Conservation (phyloP, 768 basidiomycete genomes). For the Amanita fuliginea region DNA sequence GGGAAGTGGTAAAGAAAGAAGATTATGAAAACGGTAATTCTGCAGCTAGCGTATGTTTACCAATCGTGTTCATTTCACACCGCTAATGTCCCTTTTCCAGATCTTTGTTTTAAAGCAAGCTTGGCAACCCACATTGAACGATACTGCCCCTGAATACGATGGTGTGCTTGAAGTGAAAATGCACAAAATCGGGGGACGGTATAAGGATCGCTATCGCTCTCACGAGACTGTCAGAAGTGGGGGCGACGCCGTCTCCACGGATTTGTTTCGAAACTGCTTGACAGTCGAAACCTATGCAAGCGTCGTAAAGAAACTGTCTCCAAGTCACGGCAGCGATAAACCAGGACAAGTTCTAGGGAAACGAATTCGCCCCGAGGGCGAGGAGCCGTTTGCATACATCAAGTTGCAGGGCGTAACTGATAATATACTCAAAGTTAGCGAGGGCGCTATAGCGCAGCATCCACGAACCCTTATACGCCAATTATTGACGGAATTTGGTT, state of each 20-base stretch:
- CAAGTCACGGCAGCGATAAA: neutral
- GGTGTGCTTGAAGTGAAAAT: neutral
- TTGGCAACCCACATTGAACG: neutral
- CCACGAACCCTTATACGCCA: neutral
- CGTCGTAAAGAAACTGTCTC: neutral
- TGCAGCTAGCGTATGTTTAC: neutral
- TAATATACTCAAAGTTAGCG: neutral
- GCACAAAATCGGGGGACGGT: neutral
- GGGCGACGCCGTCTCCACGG: neutral
- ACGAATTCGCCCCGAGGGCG: no score
- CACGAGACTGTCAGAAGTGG: neutral
- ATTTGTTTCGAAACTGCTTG: neutral
- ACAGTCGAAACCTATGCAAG: neutral
- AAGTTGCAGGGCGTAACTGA: neutral
- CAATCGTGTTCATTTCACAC: neutral
- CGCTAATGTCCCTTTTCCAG: neutral
- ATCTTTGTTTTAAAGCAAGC: neutral
- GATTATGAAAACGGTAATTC: neutral
- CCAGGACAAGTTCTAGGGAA: no score
- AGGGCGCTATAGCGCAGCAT: neutral
- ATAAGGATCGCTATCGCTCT: neutral
- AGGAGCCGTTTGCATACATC: no score
- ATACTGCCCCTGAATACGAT: neutral
- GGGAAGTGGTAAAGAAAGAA: neutral
- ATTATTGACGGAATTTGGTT: neutral